Evolutionary conservation across 139 green algal species (phyloP), one percentile per base, ranked within the genome.

Genomic region (Chlamydomonas sp.): DNA sequence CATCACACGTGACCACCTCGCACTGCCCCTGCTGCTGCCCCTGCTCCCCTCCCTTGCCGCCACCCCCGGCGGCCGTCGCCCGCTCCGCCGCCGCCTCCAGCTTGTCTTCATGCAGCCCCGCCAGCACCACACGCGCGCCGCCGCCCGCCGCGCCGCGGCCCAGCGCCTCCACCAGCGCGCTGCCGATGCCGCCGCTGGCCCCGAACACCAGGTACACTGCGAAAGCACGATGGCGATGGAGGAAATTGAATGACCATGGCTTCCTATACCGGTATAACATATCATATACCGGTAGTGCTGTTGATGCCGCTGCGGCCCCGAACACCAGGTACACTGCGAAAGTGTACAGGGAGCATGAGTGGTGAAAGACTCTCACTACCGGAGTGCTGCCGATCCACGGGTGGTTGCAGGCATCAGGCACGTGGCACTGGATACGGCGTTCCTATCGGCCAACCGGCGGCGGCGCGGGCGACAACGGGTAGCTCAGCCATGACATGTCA

Each of bases 281-380:
- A 49, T 49, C 31, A 49, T 49, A 49, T 49, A 49, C 31, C 31
- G 31, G 31, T 49, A 49, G 88, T 83, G 2, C 69, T 78, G 9
- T 83, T 83, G 67, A 89, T 91, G 62, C 88, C 88, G 5, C 88
- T 83, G 6, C 66, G 18, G 83, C 88, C 3, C 88, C 88, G 63
- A 91, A 91, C n/a, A 87, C 82, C 71, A 87, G 61, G 62, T 87
- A 87, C n/a, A 87, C 82, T 15, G 14, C 31, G 31, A 49, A 49
- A 49, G 31, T 49, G 31, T 49, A 49, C 31, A 49, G 31, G 31
- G 31, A 49, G 31, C 31, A 49, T 49, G 31, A 49, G 31, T 49
- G 31, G 31, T 49, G 31, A 49, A 49, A 49, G 31, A 49, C 31
- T 49, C 31, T 49, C 31, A 49, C 31, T 49, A 49, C 31, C 31